A percentile compares a stretch with the other conserved stretches of the same genome.
phyloP scores from a whole-genome alignment of 352 stramenopile species.

The Globisporangium echinulatum region DNA sequence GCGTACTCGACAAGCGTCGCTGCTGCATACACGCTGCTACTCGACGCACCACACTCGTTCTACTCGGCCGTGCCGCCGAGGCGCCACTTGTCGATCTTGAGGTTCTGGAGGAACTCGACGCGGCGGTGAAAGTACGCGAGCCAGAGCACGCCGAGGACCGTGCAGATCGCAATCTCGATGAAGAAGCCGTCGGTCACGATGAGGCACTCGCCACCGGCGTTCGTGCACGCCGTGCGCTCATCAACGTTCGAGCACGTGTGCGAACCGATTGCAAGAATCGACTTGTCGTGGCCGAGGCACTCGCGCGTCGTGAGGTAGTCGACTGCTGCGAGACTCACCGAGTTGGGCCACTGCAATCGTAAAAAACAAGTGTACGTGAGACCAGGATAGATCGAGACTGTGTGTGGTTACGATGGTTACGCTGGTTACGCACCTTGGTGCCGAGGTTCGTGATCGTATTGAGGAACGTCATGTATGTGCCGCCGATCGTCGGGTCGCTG shows the following conservation, averaged over 20 bases:
- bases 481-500: constrained; percentile 96
- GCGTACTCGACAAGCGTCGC: no score
- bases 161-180: constrained; percentile 69
- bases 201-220: constrained; percentile 58
- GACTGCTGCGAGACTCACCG: constrained; percentile 74
- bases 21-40: no score
- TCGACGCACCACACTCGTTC: neutral
- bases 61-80: constrained; percentile 35
- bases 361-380: neutral
- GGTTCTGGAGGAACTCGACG: constrained; percentile 67
- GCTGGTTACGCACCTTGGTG: constrained; percentile 62
- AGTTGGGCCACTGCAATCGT: constrained; percentile 68
- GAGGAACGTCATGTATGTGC: constrained; percentile 99
- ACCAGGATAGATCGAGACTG: no score
- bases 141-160: constrained; percentile 62
- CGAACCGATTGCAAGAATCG: constrained; percentile 61
- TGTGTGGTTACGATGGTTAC: no score
- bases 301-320: constrained; percentile 77
- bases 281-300: constrained; percentile 68
- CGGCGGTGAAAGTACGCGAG: constrained; percentile 60
- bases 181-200: constrained; percentile 81
- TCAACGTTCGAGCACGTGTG: constrained; percentile 74
- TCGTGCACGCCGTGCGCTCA: constrained; percentile 48
- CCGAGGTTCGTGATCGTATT: constrained; percentile 99
- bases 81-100: constrained; percentile 82